These are phyloP conservation scores for Plasmodium berghei DNA, from an alignment of 169 alveolate genomes.

Conservation along the genomic window DNA sequence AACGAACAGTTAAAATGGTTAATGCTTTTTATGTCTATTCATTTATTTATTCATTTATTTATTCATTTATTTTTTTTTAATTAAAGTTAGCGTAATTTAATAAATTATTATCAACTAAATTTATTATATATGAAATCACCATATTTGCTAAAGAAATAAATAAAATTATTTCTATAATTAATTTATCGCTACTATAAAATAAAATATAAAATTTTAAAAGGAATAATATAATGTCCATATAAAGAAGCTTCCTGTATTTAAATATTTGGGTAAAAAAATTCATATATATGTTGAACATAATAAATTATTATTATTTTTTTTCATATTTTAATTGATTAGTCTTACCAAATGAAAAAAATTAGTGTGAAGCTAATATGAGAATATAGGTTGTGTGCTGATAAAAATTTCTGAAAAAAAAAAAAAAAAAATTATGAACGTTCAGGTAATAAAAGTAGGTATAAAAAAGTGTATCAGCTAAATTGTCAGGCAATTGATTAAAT, in stretches of 20 bases:
- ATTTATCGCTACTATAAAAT: conserved; percentile 27
- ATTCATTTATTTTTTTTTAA: neutral
- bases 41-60: neutral
- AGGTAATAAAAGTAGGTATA: no score
- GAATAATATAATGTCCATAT: conserved; percentile 57
- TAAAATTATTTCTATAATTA: conserved; percentile 13
- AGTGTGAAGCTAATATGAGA: conserved; percentile 52
- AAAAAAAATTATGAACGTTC: neutral
- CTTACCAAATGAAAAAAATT: conserved; percentile 50
- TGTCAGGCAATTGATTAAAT: no score
- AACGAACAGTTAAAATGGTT: no score
- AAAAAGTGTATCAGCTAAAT: no score
- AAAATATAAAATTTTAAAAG: conserved; percentile 38
- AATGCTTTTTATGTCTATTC: neutral
- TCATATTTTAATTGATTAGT: neutral
- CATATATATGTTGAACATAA: no score
- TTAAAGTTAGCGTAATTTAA: conserved; percentile 16
- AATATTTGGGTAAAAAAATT: neutral
- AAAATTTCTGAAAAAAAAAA: conserved; percentile 53
- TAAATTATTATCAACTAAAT: conserved; percentile 51
- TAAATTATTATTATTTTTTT: no score
- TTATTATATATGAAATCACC: conserved; percentile 44
- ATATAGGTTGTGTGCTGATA: conserved; percentile 60
- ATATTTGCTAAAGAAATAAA: conserved; percentile 22
- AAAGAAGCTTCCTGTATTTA: conserved; percentile 56